Evolutionary conservation across 2,329 filamentous ascomycete species (phyloP).

Genomic region (Penicillium decumbens): DNA sequence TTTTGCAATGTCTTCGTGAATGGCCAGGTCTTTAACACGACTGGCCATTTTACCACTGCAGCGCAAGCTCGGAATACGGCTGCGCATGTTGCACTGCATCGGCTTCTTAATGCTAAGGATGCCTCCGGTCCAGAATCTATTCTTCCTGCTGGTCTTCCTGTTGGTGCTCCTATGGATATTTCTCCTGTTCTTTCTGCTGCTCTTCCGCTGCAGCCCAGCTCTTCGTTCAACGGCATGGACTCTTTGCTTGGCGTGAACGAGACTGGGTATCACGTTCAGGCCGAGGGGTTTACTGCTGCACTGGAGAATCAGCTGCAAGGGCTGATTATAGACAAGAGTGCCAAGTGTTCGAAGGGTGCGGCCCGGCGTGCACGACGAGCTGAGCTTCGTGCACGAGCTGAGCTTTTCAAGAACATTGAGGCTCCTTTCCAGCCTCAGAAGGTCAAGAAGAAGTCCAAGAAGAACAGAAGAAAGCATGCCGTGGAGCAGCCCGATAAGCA

Average conservation of each 20-base stretch:
- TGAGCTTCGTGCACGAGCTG: too few relatives aligned
- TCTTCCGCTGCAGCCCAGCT: background rate
- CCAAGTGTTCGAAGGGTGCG: too few relatives aligned
- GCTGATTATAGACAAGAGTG: background rate
- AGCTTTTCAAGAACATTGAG: too few relatives aligned
- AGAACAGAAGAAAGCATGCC: background rate
- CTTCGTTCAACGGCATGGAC: too few relatives aligned
- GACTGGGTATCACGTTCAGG: background rate
- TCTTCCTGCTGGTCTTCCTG: background rate
- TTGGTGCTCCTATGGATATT: background rate
- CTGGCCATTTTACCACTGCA: conserved; percentile 14
- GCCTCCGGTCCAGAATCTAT: background rate
- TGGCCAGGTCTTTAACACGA: conserved; percentile 15
- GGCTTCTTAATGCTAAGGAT: conserved; percentile 14
- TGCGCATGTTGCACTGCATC: conserved; percentile 28
- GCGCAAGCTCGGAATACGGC: conserved; percentile 26
- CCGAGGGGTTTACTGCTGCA: background rate
- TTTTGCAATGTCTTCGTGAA: conserved; percentile 27
- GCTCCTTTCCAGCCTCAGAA: background rate
- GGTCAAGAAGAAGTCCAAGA: background rate
- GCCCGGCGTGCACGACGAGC: too few relatives aligned
- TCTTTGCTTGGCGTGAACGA: background rate
- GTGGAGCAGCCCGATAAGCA: background rate
- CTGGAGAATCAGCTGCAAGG: background rate
- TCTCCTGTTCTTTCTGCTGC: background rate